Evolutionary conservation across 805 yeast genomes (phyloP), one percentile per base, ranked within the genome.

Genomic region (Metschnikowia drakensbergensis): DNA sequence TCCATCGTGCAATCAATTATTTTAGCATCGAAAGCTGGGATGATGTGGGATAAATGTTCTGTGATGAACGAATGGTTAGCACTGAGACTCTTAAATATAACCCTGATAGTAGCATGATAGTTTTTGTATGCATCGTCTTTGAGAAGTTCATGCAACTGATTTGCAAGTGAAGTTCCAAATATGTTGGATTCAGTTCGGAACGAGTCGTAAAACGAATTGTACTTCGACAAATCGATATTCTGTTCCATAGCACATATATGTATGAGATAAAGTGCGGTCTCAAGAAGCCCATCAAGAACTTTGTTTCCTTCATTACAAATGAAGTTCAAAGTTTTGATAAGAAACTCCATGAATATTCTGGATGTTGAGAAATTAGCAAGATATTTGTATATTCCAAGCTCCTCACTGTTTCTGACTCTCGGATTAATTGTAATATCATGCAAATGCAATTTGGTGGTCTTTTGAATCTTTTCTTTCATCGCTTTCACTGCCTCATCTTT

Each of bases 401-500:
- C 63, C 3, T 58, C 52, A 0, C 62, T 49, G 23, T 58, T 59
- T 7, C 77, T 57, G 1, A 69, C 64, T 39, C 66, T 71, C 0
- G 96, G 95, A 5, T 75, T 74, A 6, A 88, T 71, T 13, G 76
- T 82, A 4, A 83, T 73, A 3, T 81, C 81, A 3, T 75, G 69
- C 22, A 68, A 52, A 1, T 74, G 67, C 3, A 70, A 60, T 1
- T 64, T 58, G 1, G 67, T 65, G 26, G 67, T 59, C 47, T 72
- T 68, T 7, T 78, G 73, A 36, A 76, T 63, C 27, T 77, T 62
- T 31, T 77, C 79, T 55, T 83, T 82, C 29, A 87, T 67, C 4
- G 81, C 67, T 39, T 75, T 77, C 48, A 86, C 84, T 5, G 96
- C 92, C 51, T 89, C 97, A 47, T 89, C 97, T 47, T 92, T 79